phyloP scores from a whole-genome alignment of 306 rosid species.

The Sphenostylis stenocarpa region DNA sequence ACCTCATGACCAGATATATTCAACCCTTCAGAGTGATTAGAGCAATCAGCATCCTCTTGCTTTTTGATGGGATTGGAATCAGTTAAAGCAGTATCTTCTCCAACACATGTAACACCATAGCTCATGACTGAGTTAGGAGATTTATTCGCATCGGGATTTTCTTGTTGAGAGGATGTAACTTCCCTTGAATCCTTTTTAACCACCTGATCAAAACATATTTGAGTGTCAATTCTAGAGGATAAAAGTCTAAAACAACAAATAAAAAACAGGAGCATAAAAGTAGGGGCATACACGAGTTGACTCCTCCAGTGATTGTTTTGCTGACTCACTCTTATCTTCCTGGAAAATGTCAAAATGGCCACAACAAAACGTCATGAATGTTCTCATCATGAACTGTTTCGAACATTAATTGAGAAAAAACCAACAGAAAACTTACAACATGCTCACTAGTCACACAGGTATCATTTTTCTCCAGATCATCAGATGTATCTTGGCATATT shows the following conservation, averaged over 20 bases:
- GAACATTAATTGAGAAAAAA: constrained; percentile 21
- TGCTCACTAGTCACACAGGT: constrained; percentile 48
- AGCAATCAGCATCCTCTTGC: constrained; percentile 46
- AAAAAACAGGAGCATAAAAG: neutral
- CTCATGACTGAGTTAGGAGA: constrained; percentile 53
- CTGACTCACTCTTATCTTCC: constrained; percentile 61
- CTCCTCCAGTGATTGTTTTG: constrained; percentile 49
- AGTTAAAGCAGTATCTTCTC: constrained; percentile 44
- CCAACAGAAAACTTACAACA: constrained; percentile 43
- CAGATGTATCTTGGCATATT: constrained; percentile 64
- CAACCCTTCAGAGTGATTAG: constrained; percentile 42
- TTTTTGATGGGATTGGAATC: constrained; percentile 48
- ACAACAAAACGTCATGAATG: neutral
- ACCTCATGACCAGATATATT: constrained; percentile 45
- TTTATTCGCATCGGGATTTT: constrained; percentile 40
- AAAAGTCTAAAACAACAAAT: neutral
- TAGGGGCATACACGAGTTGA: constrained; percentile 44
- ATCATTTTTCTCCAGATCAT: constrained; percentile 56
- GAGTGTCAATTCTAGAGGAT: neutral
- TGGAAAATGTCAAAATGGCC: constrained; percentile 28
- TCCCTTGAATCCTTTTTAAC: constrained; percentile 42
- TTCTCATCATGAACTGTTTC: neutral
- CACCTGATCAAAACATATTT: constrained; percentile 42
- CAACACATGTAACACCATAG: constrained; percentile 55
- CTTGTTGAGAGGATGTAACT: constrained; percentile 47